Base-by-base conservation (phyloP, 202 grass and related monocot genomes). In the Saccharum hybrid region DNA sequence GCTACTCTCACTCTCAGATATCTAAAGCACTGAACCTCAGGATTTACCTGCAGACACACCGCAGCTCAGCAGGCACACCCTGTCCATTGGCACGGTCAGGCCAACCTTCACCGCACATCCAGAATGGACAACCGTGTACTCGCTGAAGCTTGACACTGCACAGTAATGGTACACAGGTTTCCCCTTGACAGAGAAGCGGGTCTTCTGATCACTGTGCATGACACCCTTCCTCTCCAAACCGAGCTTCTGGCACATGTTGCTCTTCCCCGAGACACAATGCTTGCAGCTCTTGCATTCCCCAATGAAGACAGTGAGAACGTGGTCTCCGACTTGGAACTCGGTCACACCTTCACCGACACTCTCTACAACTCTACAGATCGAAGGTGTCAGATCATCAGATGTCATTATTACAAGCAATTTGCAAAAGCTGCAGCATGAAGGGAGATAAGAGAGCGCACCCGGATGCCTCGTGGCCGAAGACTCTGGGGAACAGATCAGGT, bases 241-340 rank as follows among this genome's bases (percentile, higher is more conserved):
- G 31, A 98, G 92, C 43, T 87, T 98, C 88, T 91, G 92, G 90
- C 95, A 98, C 83, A 98, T 94, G 83, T 98, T 98, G 82, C 95
- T 98, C 69, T 94, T 94, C 31, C 90, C 85, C 5, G 92, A 98
- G 26, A 82, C 12, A 18, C 95, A 98, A 59, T 94, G 92, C 80
- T 83, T 94, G 85, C 95, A 98, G 82, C 79, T 93, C 85, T 81
- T 82, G 72, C 95, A 98, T 51, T 98, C 95, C 34, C 95, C 95
- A 36, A 98, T 98, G 87, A 98, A 98, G 63, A 94, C 90, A 11
- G 92, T 98, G n/a, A 98, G 88, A 10, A 90, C 82, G 33, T 90
- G 88, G 67, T 94, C 90, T 22, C 95, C 87, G 0, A 75, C 83
- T 68, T 88, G 68, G 84, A 98, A 98, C 59, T 98, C 92, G n/a